Evolutionary conservation across 2,329 filamentous ascomycete species (phyloP).

Genomic region (Ceratocystis harringtonii): DNA sequence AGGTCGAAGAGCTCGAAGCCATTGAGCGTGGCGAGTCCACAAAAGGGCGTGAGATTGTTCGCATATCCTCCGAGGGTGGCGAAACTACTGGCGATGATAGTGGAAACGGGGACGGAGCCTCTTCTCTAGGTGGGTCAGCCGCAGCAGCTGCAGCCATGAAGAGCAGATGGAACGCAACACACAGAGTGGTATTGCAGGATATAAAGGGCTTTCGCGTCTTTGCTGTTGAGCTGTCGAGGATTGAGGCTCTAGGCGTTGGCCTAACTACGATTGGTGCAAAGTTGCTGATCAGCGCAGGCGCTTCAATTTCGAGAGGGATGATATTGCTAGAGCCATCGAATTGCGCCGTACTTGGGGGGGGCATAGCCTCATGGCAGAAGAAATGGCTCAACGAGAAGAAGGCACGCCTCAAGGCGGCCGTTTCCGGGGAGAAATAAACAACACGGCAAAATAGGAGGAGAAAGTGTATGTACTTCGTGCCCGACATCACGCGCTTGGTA

Average conservation of each 20-base stretch:
- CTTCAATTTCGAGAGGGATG: conserved; percentile 56
- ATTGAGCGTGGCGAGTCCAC: conserved; percentile 58
- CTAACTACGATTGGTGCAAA: conserved; percentile 67
- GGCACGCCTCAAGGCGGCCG: conserved; percentile 47
- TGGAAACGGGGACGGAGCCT: conserved; percentile 16
- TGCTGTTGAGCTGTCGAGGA: conserved; percentile 53
- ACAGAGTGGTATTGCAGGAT: conserved; percentile 75
- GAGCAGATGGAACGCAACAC: conserved; percentile 39
- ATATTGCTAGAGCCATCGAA: conserved; percentile 58
- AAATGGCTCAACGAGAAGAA: conserved; percentile 62
- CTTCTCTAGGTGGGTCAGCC: background rate
- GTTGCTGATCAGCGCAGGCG: conserved; percentile 51
- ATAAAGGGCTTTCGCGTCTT: conserved; percentile 51
- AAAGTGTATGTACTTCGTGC: background rate
- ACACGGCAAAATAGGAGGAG: background rate
- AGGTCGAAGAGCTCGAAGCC: conserved; percentile 68
- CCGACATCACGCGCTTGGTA: background rate
- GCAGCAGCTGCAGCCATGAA: conserved; percentile 17
- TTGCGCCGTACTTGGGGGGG: conserved; percentile 69
- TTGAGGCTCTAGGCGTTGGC: conserved; percentile 50
- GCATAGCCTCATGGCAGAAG: conserved; percentile 66
- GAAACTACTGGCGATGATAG: conserved; percentile 31
- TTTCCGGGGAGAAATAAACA: conserved; percentile 24
- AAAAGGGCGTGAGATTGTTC: conserved; percentile 66
- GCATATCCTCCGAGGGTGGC: conserved; percentile 36